phyloP scores from a whole-genome alignment of 2,329 filamentous ascomycete species.

The Immersiporthe knoxdaviesiana region DNA sequence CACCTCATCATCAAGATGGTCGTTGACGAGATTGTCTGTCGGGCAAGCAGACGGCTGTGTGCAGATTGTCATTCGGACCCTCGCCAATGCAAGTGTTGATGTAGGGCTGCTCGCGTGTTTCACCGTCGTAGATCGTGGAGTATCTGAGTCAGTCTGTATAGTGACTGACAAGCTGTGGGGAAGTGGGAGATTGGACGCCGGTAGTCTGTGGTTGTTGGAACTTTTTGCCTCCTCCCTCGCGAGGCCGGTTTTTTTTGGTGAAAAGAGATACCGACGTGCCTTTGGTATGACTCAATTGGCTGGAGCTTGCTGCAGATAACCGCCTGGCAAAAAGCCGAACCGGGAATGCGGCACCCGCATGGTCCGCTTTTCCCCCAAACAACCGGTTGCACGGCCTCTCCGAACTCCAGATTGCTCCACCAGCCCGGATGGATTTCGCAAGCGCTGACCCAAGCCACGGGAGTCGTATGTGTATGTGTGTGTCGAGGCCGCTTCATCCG shows the following conservation, averaged over 20 bases:
- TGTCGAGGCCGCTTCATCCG: neutral
- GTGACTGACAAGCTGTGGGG: slow-evolving; percentile 6
- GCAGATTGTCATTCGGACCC: neutral
- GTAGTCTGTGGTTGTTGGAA: neutral
- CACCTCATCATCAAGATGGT: neutral
- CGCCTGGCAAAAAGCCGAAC: too few relatives aligned
- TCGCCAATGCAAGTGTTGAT: neutral
- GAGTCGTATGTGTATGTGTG: too few relatives aligned
- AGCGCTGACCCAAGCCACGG: neutral
- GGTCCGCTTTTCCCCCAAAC: neutral
- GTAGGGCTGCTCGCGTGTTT: neutral
- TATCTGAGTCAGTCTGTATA: slow-evolving; percentile 6
- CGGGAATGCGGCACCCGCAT: neutral
- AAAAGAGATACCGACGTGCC: neutral
- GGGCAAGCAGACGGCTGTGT: neutral
- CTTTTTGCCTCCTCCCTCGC: neutral
- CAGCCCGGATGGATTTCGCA: neutral
- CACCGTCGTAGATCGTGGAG: slow-evolving; percentile 3
- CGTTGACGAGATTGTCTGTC: neutral
- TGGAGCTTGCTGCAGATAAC: neutral
- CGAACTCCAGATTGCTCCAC: neutral
- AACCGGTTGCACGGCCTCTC: neutral
- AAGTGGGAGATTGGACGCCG: neutral
- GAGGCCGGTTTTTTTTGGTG: too few relatives aligned
- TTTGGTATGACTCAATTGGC: neutral